phyloP scores from a whole-genome alignment of 2,329 filamentous ascomycete species.

The Pseudogymnoascus sp. region DNA sequence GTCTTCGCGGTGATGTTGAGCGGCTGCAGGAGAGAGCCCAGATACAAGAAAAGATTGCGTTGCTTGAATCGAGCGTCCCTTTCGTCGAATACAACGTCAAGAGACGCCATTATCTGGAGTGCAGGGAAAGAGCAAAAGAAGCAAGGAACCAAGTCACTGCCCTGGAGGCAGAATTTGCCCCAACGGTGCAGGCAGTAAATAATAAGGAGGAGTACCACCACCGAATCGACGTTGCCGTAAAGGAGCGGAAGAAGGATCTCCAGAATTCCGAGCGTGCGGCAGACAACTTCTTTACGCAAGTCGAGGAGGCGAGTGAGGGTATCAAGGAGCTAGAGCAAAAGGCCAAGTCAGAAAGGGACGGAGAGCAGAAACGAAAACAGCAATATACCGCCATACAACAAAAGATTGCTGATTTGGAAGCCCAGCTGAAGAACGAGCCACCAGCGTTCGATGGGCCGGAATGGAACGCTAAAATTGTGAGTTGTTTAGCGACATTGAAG shows the following conservation, averaged over 20 bases:
- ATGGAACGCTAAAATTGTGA: conserved; percentile 67
- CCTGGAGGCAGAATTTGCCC: conserved; percentile 56
- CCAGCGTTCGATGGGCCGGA: conserved; percentile 60
- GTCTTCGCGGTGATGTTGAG: conserved; percentile 74
- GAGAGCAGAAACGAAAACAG: conserved; percentile 41
- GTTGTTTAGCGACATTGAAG: conserved; percentile 26
- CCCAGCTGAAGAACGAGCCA: conserved; percentile 53
- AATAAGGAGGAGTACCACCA: conserved; percentile 61
- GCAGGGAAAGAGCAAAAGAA: conserved; percentile 48
- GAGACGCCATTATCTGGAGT: conserved; percentile 39
- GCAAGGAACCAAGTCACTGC: conserved; percentile 51
- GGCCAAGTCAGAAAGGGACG: conserved; percentile 45
- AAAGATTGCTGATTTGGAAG: conserved; percentile 57
- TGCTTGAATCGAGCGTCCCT: conserved; percentile 59
- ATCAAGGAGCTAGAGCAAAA: conserved; percentile 29
- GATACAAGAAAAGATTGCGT: conserved; percentile 55
- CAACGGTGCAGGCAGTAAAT: conserved; percentile 61
- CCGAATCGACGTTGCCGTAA: conserved; percentile 48
- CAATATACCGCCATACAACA: conserved; percentile 45
- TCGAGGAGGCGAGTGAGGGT: conserved; percentile 37
- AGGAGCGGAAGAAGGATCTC: conserved; percentile 47
- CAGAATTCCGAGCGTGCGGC: conserved; percentile 46
- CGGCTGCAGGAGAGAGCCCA: conserved; percentile 68
- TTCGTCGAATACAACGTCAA: conserved; percentile 58
- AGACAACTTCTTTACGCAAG: conserved; percentile 34